Base-by-base conservation (phyloP, 345 rosid species). In the Linum trigynum region DNA sequence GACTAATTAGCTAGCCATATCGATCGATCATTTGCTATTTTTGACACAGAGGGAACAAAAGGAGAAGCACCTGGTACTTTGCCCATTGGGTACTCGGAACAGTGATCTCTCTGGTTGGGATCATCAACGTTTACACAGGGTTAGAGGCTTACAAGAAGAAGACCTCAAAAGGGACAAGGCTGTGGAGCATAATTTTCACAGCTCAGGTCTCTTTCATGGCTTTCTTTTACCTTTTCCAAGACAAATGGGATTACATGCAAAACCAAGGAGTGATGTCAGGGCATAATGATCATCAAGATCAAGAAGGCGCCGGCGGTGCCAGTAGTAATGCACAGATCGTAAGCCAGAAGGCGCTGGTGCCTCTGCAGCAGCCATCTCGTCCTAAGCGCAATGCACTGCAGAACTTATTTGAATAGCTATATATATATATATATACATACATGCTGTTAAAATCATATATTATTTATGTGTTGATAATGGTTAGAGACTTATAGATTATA, bases 31-130 rank as follows among this genome's bases (percentile, higher is more conserved):
- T 32, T 17, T 59, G 51, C 8, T 15, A 16, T 61, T 63, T 61
- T 0, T 35, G 15, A 17, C 68, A 78, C 71, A 92, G 98, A 74
- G 97, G 91, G 70, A 81, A 76, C 42, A 87, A 69, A 67, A 81
- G 82, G 72, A 89, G 95, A 63, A 73, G 80, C 2, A 72, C 69
- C 67, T 92, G 98, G 98, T 89, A 82, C 72, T 67, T 82, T 51
- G 58, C 77, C 61, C 98, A 92, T 67, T 92, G 98, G 98, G 69
- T 87, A 11, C 73, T 86, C 43, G 98, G 97, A 66, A 92, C 92
- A 63, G 58, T 70, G 35, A 71, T 78, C 41, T 82, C 87, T 3
- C 55, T 89, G 38, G 69, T 83, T 64, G 95, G 92, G 40, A 81
- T 83, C 57, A 68, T 90, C 63, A 89, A 92, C 85, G 79, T 87